Conservation (phyloP, 23 red algal genomes). For the Gracilaria gracilis region DNA sequence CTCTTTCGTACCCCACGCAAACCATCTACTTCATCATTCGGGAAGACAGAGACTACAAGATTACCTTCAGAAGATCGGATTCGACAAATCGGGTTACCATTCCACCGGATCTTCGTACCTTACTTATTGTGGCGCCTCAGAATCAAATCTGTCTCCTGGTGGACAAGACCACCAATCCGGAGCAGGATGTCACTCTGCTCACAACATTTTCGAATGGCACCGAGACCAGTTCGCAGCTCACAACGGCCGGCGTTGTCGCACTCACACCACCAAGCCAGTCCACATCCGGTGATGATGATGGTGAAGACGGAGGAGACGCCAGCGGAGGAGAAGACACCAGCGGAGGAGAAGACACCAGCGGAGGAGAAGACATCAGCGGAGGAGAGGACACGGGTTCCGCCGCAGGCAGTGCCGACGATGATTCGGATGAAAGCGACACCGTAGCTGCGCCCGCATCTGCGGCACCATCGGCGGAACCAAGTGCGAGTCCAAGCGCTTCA, state of each 20-base stretch:
- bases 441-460: not conserved
- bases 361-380: too few species aligned
- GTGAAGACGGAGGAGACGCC: too few species aligned
- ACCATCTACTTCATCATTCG: conserved; percentile 59
- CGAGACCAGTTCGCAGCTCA: not conserved
- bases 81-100: conserved; percentile 7
- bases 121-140: conserved; percentile 36
- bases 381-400: not conserved
- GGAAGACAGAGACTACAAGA: conserved; percentile 11
- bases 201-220: not conserved
- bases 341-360: too few species aligned
- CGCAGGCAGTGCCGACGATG: not conserved
- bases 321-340: too few species aligned
- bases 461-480: not conserved
- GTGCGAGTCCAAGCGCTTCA: conserved; percentile 1
- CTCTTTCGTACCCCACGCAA: not conserved
- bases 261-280: not conserved
- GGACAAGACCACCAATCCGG: conserved; percentile 34
- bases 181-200: conserved; percentile 14
- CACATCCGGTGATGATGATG: not conserved
- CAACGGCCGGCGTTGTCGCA: not conserved
- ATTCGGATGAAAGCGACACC: not conserved
- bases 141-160: conserved; percentile 38
- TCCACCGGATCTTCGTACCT: conserved; percentile 12
- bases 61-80: conserved; percentile 20